phyloP scores from a whole-genome alignment of 495 filamentous ascomycete genomes.

The Elasticomyces elasticus region DNA sequence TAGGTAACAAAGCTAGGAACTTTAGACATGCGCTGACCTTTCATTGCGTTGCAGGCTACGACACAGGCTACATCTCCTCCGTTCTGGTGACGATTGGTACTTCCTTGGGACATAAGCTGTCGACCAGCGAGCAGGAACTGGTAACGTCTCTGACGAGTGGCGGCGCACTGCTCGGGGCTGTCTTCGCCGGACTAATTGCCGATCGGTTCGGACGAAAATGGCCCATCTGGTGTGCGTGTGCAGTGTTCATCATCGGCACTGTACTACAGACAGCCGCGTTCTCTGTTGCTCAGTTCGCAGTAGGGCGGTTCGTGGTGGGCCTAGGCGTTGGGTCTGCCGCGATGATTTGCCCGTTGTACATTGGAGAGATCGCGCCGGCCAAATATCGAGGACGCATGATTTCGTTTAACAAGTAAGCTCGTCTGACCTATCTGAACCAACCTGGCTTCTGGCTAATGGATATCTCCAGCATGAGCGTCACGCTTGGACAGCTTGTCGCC shows the following conservation, averaged over 20 bases:
- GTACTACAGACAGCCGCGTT: constrained; percentile 10
- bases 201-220: constrained; percentile 9
- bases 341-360: constrained; percentile 25
- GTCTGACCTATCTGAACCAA: too few relatives aligned
- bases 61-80: constrained; percentile 10
- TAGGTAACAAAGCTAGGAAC: not conserved
- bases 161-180: constrained; percentile 9
- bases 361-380: constrained; percentile 12
- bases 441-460: too few relatives aligned
- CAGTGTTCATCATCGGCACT: constrained; percentile 11
- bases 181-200: constrained; percentile 8
- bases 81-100: constrained; percentile 9
- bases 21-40: not conserved
- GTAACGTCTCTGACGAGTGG: constrained; percentile 13
- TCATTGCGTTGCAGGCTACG: not conserved
- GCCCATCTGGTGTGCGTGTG: constrained; percentile 12
- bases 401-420: constrained; percentile 9
- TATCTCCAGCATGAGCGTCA: too few relatives aligned
- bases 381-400: constrained; percentile 16
- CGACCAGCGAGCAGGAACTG: constrained; percentile 8
- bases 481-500: constrained; percentile 11
- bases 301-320: constrained; percentile 12
- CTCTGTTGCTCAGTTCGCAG: constrained; percentile 11
- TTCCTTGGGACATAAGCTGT: constrained; percentile 3
- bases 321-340: constrained; percentile 11